Evolutionary conservation across 164 flowering plant species (phyloP).

Genomic region (Liriodendron chinense): DNA sequence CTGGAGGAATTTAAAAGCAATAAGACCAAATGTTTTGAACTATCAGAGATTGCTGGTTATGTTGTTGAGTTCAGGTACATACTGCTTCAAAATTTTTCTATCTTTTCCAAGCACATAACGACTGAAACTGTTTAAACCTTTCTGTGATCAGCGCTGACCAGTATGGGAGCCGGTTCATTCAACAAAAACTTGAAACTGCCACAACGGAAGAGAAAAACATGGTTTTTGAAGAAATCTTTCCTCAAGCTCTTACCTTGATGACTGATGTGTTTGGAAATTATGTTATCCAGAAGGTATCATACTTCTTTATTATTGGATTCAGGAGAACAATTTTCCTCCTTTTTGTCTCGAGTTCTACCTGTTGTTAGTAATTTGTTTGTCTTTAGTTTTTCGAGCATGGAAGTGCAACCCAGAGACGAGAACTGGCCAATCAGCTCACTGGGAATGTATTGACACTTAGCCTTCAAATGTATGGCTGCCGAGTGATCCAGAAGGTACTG

Average conservation of each 20-base stretch:
- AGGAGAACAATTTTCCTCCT: background rate
- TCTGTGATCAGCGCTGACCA: conserved; percentile 78
- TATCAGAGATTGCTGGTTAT: conserved; percentile 82
- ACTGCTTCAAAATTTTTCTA: background rate
- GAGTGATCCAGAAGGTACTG: conserved; percentile 84
- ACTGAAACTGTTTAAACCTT: conserved; percentile 8
- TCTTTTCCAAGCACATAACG: background rate
- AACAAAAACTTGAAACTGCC: conserved; percentile 95
- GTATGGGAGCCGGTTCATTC: conserved; percentile 97
- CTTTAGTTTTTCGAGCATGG: conserved; percentile 89
- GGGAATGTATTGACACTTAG: conserved; percentile 74
- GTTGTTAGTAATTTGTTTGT: conserved; percentile 6
- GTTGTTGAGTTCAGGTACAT: conserved; percentile 90
- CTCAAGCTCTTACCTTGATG: conserved; percentile 87
- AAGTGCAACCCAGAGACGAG: conserved; percentile 63
- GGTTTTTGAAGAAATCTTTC: conserved; percentile 88
- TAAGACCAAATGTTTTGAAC: conserved; percentile 84
- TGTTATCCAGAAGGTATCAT: conserved; percentile 90
- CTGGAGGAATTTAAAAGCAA: conserved; percentile 90
- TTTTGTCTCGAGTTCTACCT: background rate
- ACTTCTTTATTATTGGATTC: background rate
- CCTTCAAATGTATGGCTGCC: conserved; percentile 94
- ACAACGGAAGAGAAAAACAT: conserved; percentile 77
- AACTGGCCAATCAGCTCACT: conserved; percentile 65
- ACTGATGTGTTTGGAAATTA: conserved; percentile 99